phyloP scores from a whole-genome alignment of 345 rosid species.

The Nephelium lappaceum region DNA sequence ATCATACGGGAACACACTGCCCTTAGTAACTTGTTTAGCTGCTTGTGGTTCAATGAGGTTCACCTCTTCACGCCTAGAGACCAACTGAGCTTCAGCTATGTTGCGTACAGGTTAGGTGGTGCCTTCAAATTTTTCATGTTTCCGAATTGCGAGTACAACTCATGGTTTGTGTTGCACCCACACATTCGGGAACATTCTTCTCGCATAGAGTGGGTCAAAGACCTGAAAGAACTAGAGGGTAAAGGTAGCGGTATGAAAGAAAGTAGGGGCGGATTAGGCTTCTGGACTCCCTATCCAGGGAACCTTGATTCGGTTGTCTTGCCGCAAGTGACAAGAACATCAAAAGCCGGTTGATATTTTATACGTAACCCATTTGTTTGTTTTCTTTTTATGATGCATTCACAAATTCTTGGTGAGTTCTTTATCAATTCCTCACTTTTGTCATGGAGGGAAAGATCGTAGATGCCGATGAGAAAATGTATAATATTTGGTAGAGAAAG shows the following conservation, averaged over 20 bases:
- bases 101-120: constrained; percentile 69
- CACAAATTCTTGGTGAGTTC: not conserved
- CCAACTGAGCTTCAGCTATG: constrained; percentile 94
- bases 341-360: constrained; percentile 80
- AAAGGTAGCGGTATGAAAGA: constrained; percentile 81
- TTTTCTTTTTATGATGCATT: not conserved
- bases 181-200: constrained; percentile 98
- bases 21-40: constrained; percentile 77
- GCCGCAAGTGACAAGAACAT: constrained; percentile 70
- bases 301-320: constrained; percentile 68
- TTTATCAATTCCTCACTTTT: not conserved
- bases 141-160: constrained; percentile 91
- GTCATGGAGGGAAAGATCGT: not conserved
- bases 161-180: constrained; percentile 79
- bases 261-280: constrained; percentile 85
- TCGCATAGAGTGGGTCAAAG: constrained; percentile 94
- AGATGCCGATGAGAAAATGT: not conserved
- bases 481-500: not conserved
- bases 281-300: constrained; percentile 94
- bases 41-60: constrained; percentile 99
- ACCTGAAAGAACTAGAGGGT: constrained; percentile 66
- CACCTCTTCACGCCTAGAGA: constrained; percentile 96
- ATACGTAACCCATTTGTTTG: not conserved
- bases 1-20: constrained; percentile 86
- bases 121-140: constrained; percentile 83